Evolutionary conservation across 495 filamentous ascomycete genomes (phyloP).

Genomic region (Penicillium psychrofluorescens): DNA sequence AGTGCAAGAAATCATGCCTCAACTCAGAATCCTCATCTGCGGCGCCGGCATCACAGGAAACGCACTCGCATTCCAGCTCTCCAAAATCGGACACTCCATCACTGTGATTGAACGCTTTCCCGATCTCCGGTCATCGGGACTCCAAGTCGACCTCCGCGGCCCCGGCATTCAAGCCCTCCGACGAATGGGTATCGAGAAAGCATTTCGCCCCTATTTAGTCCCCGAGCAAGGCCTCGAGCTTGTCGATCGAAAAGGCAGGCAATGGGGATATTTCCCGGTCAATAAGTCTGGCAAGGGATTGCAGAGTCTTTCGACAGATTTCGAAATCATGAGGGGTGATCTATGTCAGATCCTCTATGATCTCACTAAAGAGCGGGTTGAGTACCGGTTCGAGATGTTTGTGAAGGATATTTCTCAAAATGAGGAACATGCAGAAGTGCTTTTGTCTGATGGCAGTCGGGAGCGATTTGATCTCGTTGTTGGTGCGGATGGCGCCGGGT

Average conservation of each 20-base stretch:
- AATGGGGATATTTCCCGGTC: constrained; percentile 19
- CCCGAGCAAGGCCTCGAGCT: constrained; percentile 27
- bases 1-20: constrained; percentile 4
- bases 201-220: constrained; percentile 12
- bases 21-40: constrained; percentile 38
- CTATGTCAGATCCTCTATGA: constrained; percentile 27
- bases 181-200: constrained; percentile 30
- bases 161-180: constrained; percentile 28
- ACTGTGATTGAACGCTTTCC: constrained; percentile 34
- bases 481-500: constrained; percentile 42
- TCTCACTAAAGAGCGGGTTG: constrained; percentile 14
- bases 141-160: constrained; percentile 32
- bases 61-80: constrained; percentile 34
- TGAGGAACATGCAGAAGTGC: constrained; percentile 19
- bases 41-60: constrained; percentile 35
- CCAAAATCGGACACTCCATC: constrained; percentile 19
- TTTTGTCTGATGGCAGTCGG: constrained; percentile 24
- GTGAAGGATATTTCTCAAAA: constrained; percentile 10
- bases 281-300: constrained; percentile 18
- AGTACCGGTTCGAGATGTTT: constrained; percentile 25
- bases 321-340: constrained; percentile 42
- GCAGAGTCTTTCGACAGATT: constrained; percentile 32
- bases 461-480: constrained; percentile 41
- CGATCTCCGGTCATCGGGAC: constrained; percentile 24
- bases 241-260: constrained; percentile 19